Conservation (phyloP, 2,329 filamentous ascomycete genomes). For the Alternaria rosae region DNA sequence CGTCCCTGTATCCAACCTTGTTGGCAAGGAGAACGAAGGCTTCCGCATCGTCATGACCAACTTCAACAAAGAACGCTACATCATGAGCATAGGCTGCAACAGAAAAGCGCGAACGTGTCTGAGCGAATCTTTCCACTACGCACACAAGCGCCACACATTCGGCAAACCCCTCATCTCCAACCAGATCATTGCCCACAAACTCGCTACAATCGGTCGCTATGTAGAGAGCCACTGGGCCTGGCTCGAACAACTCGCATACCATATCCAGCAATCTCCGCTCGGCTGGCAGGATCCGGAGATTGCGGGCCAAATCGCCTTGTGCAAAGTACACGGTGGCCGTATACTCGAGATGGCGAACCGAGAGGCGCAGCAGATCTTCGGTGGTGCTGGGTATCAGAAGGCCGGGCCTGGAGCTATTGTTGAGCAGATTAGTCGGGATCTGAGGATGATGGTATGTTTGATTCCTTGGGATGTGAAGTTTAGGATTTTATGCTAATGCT, state of each 20-base stretch:
- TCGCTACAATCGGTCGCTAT: slow-evolving; percentile 65
- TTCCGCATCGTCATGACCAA: slow-evolving; percentile 67
- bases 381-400: slow-evolving; percentile 61
- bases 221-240: slow-evolving; percentile 70
- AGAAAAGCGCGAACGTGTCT: slow-evolving; percentile 65
- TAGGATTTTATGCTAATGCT: background rate
- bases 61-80: slow-evolving; percentile 63
- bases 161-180: slow-evolving; percentile 65
- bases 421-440: slow-evolving; percentile 63
- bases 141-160: slow-evolving; percentile 64
- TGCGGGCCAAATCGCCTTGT: slow-evolving; percentile 50
- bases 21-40: slow-evolving; percentile 63
- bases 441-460: slow-evolving; percentile 58
- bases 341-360: slow-evolving; percentile 60
- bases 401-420: slow-evolving; percentile 58
- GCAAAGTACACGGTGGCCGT: slow-evolving; percentile 60
- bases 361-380: slow-evolving; percentile 64
- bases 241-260: slow-evolving; percentile 67
- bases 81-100: slow-evolving; percentile 64
- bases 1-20: slow-evolving; percentile 62
- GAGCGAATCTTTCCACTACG: slow-evolving; percentile 62
- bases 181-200: slow-evolving; percentile 67
- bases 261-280: slow-evolving; percentile 56
- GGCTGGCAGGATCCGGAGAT: slow-evolving; percentile 50
- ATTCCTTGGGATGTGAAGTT: slow-evolving; percentile 38